phyloP scores from a whole-genome alignment of 768 basidiomycete species.

The Suillus discolor region DNA sequence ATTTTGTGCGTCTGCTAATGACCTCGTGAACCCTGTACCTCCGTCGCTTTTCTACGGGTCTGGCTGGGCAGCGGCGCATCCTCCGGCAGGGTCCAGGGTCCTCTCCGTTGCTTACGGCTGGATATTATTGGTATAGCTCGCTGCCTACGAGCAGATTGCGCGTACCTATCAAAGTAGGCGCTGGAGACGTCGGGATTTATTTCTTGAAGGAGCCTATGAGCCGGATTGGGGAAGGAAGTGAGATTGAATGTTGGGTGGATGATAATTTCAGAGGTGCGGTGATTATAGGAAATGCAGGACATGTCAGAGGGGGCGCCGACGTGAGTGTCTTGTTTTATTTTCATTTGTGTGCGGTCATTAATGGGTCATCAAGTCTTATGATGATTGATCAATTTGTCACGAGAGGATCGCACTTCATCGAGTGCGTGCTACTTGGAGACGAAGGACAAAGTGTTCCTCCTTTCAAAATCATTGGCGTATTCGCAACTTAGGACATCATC shows the following conservation, averaged over 20 bases:
- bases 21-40: conserved; percentile 97
- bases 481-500: conserved; percentile 55
- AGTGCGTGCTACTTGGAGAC: conserved; percentile 86
- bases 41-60: conserved; percentile 90
- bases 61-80: conserved; percentile 87
- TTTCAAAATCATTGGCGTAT: conserved; percentile 93
- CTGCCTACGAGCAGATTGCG: conserved; percentile 81
- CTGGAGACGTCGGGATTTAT: conserved; percentile 93
- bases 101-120: conserved; percentile 55
- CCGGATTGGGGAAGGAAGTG: conserved; percentile 62
- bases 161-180: conserved; percentile 81
- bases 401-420: conserved; percentile 91
- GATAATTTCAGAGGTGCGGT: conserved; percentile 85
- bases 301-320: conserved; percentile 63
- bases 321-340: conserved; percentile 47
- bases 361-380: conserved; percentile 52
- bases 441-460: conserved; percentile 77
- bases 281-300: conserved; percentile 76
- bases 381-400: conserved; percentile 87
- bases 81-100: conserved; percentile 46
- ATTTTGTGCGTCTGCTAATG: conserved; percentile 95
- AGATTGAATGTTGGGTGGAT: conserved; percentile 95
- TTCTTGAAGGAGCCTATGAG: conserved; percentile 74
- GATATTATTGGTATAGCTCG: conserved; percentile 93
- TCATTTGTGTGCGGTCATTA: conserved; percentile 8